Evolutionary conservation across 208 protist species (phyloP).

Genomic region (Wallacemonas rigidus): DNA sequence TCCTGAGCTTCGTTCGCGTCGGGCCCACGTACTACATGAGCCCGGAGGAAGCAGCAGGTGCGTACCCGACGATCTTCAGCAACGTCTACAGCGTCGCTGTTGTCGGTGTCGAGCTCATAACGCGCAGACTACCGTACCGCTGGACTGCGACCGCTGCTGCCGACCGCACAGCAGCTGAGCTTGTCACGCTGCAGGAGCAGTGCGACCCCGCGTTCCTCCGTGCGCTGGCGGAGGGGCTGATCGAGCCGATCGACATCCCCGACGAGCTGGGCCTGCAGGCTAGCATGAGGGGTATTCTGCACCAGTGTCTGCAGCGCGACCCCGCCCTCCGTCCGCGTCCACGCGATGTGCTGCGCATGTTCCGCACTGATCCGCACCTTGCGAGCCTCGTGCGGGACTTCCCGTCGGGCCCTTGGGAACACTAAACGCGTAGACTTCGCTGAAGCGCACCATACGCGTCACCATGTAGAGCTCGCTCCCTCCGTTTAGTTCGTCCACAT

Average conservation of each 20-base stretch:
- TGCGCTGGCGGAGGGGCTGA: slow-evolving; percentile 25
- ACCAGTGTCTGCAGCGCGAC: slow-evolving; percentile 22
- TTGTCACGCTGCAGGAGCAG: slow-evolving; percentile 23
- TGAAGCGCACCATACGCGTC: too few species aligned
- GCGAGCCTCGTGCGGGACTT: not conserved
- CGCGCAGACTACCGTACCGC: slow-evolving; percentile 26
- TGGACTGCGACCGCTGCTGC: slow-evolving; percentile 22
- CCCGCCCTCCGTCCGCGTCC: slow-evolving; percentile 15
- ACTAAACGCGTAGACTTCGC: not conserved
- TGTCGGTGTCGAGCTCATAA: slow-evolving; percentile 34
- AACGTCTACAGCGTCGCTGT: slow-evolving; percentile 35
- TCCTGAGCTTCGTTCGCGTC: not conserved
- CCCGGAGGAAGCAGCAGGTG: slow-evolving; percentile 33
- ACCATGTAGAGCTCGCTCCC: too few species aligned
- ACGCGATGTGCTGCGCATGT: slow-evolving; percentile 22
- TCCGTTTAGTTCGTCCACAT: too few species aligned
- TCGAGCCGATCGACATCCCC: slow-evolving; percentile 4
- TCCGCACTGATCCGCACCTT: slow-evolving; percentile 7
- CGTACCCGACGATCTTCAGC: slow-evolving; percentile 18
- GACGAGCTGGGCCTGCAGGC: not conserved
- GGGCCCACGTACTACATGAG: slow-evolving; percentile 22
- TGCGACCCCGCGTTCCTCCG: slow-evolving; percentile 12
- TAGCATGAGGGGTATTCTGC: slow-evolving; percentile 16
- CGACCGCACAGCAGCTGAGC: slow-evolving; percentile 14
- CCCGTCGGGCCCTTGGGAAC: slow-evolving; percentile 20